These are phyloP conservation scores for Dacryopinax spathularia DNA, from an alignment of 768 basidiomycete species.

Conservation along the genomic window DNA sequence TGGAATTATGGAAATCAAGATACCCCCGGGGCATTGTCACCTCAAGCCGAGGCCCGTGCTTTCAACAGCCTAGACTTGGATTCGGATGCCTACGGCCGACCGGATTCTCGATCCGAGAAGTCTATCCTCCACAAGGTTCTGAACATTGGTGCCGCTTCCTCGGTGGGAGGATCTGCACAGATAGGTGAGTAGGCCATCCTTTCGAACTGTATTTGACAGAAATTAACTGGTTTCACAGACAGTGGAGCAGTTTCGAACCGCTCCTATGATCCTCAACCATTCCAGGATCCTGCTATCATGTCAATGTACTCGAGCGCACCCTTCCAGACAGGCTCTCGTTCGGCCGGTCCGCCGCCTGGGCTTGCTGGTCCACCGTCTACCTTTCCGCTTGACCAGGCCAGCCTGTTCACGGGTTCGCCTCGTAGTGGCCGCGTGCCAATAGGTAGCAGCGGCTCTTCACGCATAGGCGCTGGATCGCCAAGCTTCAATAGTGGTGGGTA, in stretches of 20 bases:
- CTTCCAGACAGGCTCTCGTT: background rate
- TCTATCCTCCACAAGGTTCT: constrained; percentile 8
- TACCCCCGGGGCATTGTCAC: background rate
- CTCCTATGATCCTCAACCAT: constrained; percentile 9
- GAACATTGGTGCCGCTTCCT: constrained; percentile 8
- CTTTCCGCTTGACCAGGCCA: constrained; percentile 3
- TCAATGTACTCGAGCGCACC: constrained; percentile 12
- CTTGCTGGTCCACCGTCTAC: constrained; percentile 4
- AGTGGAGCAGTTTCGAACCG: background rate
- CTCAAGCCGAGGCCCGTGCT: background rate
- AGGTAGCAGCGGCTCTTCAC: background rate
- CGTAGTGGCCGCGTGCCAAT: background rate
- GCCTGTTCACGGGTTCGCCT: background rate
- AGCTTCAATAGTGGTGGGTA: constrained; percentile 6
- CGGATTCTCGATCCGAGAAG: background rate
- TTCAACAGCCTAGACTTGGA: background rate
- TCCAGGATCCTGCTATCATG: constrained; percentile 19
- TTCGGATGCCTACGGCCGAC: background rate
- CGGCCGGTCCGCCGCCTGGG: constrained; percentile 9
- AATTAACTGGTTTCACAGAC: background rate
- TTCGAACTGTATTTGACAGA: background rate
- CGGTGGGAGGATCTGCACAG: constrained; percentile 2
- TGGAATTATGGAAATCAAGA: background rate
- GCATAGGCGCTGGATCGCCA: background rate
- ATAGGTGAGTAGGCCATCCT: background rate